A percentile compares a stretch with the other conserved stretches of the same genome.
Evolutionary conservation across 1,139 yeast genomes (phyloP).

Genomic region (Yamadazyma aaseri): DNA sequence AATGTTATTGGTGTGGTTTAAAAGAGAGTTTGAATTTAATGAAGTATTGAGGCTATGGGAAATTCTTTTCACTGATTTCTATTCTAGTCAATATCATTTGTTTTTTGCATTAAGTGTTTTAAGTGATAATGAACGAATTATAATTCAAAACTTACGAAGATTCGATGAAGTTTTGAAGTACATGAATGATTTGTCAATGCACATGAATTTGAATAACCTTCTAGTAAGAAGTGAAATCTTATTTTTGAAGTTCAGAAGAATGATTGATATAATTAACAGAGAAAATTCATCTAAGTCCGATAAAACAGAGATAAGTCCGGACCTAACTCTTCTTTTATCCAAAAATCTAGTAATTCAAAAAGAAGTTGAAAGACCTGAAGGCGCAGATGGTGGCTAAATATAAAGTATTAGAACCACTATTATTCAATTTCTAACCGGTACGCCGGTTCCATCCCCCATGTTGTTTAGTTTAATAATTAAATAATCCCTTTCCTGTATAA

Average conservation of each 20-base stretch:
- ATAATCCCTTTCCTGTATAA: too few species aligned
- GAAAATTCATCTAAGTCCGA: conserved; percentile 32
- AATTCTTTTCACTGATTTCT: conserved; percentile 82
- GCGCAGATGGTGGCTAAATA: conserved; percentile 48
- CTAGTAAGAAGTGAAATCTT: conserved; percentile 79
- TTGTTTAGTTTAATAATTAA: too few species aligned
- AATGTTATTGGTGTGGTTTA: conserved; percentile 93
- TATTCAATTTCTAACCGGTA: too few species aligned
- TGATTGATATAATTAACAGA: conserved; percentile 74
- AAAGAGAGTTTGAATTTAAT: conserved; percentile 83
- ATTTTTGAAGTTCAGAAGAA: conserved; percentile 74
- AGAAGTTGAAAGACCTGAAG: conserved; percentile 56
- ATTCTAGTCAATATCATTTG: conserved; percentile 81
- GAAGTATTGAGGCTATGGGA: conserved; percentile 87
- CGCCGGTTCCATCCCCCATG: too few species aligned
- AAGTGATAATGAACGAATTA: conserved; percentile 80
- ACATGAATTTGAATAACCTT: conserved; percentile 69
- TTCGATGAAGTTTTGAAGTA: conserved; percentile 92
- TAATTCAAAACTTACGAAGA: conserved; percentile 66
- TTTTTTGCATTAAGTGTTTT: conserved; percentile 85
- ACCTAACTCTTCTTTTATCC: conserved; percentile 58
- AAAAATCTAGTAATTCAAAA: conserved; percentile 61
- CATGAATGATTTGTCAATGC: conserved; percentile 84
- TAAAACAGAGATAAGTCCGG: conserved; percentile 32
- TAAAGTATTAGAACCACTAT: too few species aligned